Percentiles rank a stretch among this genome's conserved stretches.
Evolutionary conservation across 805 yeast genomes (phyloP).

Genomic region (Candida easanensis): DNA sequence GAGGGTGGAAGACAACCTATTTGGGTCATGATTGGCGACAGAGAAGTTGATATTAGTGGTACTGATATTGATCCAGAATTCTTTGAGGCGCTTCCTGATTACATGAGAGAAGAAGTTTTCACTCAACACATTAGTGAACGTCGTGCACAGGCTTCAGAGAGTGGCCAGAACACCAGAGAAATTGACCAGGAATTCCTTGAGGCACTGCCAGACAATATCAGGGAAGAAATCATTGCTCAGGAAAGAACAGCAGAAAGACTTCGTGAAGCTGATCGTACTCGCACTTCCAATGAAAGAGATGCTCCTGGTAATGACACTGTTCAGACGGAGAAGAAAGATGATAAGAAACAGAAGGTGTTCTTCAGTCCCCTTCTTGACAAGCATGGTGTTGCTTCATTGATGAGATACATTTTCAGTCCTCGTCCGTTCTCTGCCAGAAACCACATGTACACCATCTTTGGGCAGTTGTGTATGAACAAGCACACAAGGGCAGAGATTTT

Average conservation of each 20-base stretch:
- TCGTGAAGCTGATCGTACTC: neutral
- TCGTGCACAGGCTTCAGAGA: constrained; percentile 51
- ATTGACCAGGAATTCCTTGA: constrained; percentile 78
- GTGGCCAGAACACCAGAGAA: constrained; percentile 51
- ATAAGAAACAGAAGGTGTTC: constrained; percentile 39
- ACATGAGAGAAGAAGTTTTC: constrained; percentile 88
- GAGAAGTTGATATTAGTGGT: constrained; percentile 80
- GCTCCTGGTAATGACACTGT: constrained; percentile 4
- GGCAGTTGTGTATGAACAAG: constrained; percentile 67
- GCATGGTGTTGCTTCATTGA: constrained; percentile 68
- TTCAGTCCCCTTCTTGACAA: constrained; percentile 72
- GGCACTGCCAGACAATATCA: constrained; percentile 67
- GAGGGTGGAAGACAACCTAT: constrained; percentile 47
- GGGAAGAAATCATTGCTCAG: constrained; percentile 60
- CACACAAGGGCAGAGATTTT: constrained; percentile 76
- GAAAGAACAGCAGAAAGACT: constrained; percentile 33
- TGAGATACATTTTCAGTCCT: constrained; percentile 71
- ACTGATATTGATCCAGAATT: constrained; percentile 92
- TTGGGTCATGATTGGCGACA: constrained; percentile 69
- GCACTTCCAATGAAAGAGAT: neutral
- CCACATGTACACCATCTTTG: constrained; percentile 60
- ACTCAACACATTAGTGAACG: constrained; percentile 80
- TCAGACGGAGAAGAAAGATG: constrained; percentile 20
- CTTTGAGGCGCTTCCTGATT: constrained; percentile 85
- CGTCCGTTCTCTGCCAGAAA: constrained; percentile 63